phyloP scores from a whole-genome alignment of 1,284 basidiomycete species.

The Ceratobasidium sp. region DNA sequence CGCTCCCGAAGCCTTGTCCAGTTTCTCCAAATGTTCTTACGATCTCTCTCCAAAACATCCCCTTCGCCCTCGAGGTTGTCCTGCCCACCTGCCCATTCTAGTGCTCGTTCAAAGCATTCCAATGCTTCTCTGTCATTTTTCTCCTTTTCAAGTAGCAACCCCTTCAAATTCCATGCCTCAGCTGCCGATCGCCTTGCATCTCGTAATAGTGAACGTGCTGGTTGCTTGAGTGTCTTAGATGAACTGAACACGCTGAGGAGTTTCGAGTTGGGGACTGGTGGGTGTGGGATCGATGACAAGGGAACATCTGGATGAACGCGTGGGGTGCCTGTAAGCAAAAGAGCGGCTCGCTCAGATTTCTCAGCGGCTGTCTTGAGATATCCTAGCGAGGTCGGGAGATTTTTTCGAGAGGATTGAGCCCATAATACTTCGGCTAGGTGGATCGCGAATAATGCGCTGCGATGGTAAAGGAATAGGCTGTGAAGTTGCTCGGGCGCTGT shows the following conservation, averaged over 20 bases:
- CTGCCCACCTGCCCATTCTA: slow-evolving; percentile 67
- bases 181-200: slow-evolving; percentile 76
- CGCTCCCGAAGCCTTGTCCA: slow-evolving; percentile 29
- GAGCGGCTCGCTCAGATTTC: slow-evolving; percentile 73
- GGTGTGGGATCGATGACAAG: slow-evolving; percentile 55
- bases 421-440: slow-evolving; percentile 81
- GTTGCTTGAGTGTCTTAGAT: slow-evolving; percentile 63
- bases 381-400: slow-evolving; percentile 54
- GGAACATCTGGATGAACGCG: slow-evolving; percentile 50
- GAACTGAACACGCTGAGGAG: slow-evolving; percentile 60
- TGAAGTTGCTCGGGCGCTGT: slow-evolving; percentile 73
- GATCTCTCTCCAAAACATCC: slow-evolving; percentile 31
- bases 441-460: slow-evolving; percentile 74
- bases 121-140: slow-evolving; percentile 58
- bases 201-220: slow-evolving; percentile 69
- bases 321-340: slow-evolving; percentile 59
- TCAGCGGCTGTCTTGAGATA: slow-evolving; percentile 70
- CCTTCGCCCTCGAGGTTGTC: slow-evolving; percentile 47
- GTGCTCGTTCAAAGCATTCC: slow-evolving; percentile 69
- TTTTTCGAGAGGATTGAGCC: slow-evolving; percentile 56
- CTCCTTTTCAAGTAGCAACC: slow-evolving; percentile 59
- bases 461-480: slow-evolving; percentile 73
- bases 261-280: slow-evolving; percentile 59
- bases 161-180: slow-evolving; percentile 73
- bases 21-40: slow-evolving; percentile 38